Evolutionary conservation across 1,284 basidiomycete species (phyloP).

Genomic region (Microbotryum silenes-acaulis): DNA sequence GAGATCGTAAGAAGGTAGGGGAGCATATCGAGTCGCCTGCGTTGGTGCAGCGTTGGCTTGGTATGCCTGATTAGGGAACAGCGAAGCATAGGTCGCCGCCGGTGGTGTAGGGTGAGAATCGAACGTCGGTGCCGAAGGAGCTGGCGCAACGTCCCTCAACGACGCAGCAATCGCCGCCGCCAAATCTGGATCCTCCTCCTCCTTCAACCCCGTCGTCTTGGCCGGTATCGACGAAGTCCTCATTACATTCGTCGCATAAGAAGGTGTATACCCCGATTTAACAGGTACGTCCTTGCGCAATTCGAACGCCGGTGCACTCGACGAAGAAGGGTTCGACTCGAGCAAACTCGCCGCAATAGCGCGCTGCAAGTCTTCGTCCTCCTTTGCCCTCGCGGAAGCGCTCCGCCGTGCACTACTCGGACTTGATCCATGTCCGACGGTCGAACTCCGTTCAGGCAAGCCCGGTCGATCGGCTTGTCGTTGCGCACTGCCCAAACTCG

Average conservation of each 20-base stretch:
- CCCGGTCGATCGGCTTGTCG: neutral
- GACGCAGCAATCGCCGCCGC: constrained; percentile 93
- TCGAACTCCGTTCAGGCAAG: constrained; percentile 31
- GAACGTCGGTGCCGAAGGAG: constrained; percentile 36
- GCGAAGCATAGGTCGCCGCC: constrained; percentile 12
- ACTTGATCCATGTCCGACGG: constrained; percentile 34
- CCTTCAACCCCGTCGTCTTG: constrained; percentile 28
- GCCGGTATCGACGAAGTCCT: constrained; percentile 50
- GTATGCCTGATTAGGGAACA: constrained; percentile 10
- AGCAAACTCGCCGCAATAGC: constrained; percentile 84
- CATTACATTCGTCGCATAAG: constrained; percentile 48
- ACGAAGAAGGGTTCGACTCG: constrained; percentile 17
- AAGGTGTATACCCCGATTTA: constrained; percentile 59
- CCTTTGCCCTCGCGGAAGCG: constrained; percentile 42
- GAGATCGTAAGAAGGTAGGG: constrained; percentile 27
- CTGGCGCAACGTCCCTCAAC: constrained; percentile 71
- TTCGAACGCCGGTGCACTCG: constrained; percentile 3
- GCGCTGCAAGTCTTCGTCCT: constrained; percentile 82
- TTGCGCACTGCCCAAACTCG: constrained; percentile 11
- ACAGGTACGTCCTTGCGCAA: neutral
- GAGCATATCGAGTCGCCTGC: neutral
- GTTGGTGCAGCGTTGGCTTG: neutral
- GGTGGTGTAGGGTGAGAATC: neutral
- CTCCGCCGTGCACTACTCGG: constrained; percentile 42
- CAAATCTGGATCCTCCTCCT: constrained; percentile 86